Percentiles rank a stretch among this genome's conserved stretches.
These are phyloP conservation scores for Coffea humblotiana DNA, from an alignment of 305 asterid species.

Conservation along the genomic window DNA sequence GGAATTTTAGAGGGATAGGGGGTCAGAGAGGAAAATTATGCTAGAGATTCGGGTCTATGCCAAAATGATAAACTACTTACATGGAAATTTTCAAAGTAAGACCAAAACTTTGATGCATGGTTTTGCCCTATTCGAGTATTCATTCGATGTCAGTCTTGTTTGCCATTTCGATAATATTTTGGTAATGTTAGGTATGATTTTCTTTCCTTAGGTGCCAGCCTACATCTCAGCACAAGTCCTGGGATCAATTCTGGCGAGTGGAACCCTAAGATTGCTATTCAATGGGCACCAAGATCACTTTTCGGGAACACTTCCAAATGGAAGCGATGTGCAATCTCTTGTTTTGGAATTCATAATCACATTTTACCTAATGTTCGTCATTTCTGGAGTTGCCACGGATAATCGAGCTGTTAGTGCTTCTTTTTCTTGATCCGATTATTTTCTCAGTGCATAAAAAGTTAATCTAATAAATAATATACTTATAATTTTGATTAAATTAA, in stretches of 20 bases:
- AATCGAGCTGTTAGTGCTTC: slow-evolving; percentile 62
- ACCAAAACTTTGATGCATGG: background rate
- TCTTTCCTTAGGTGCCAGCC: slow-evolving; percentile 59
- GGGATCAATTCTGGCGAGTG: slow-evolving; percentile 70
- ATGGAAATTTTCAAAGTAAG: no score
- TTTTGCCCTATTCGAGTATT: no score
- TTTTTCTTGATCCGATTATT: background rate
- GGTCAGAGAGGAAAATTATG: no score
- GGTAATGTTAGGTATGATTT: slow-evolving; percentile 2
- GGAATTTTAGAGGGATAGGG: no score
- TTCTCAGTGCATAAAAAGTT: background rate
- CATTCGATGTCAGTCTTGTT: background rate
- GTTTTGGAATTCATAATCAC: slow-evolving; percentile 76
- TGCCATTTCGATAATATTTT: background rate
- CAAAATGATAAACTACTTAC: no score
- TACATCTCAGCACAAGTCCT: slow-evolving; percentile 61
- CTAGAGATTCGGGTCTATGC: no score
- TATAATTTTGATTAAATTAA: background rate
- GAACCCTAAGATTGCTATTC: slow-evolving; percentile 67
- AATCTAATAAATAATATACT: background rate
- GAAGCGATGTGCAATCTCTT: slow-evolving; percentile 60
- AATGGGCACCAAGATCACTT: slow-evolving; percentile 55
- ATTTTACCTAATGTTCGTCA: slow-evolving; percentile 83
- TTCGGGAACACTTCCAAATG: slow-evolving; percentile 66
- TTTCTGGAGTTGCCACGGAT: slow-evolving; percentile 84